phyloP scores from a whole-genome alignment of 2,329 filamentous ascomycete species.

The Akanthomyces uredinophilus region DNA sequence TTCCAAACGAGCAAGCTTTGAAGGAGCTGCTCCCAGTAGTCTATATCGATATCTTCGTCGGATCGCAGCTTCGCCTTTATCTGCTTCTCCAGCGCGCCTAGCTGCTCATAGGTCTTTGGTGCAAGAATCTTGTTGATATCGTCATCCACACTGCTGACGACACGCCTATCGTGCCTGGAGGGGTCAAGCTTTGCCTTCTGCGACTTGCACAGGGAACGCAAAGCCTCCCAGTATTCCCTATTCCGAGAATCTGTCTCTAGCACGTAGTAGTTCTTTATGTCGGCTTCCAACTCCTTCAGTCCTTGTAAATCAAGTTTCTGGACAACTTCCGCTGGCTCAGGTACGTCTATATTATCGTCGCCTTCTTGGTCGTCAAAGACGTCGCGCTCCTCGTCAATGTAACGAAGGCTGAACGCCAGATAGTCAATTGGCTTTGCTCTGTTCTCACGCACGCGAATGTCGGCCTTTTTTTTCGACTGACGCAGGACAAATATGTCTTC shows the following conservation, averaged over 20 bases:
- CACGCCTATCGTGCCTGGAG: constrained; percentile 60
- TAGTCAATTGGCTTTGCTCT: constrained; percentile 91
- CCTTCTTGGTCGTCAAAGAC: constrained; percentile 79
- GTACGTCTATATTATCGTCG: constrained; percentile 68
- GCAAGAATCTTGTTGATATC: constrained; percentile 85
- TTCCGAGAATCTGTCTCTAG: constrained; percentile 76
- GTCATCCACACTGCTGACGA: constrained; percentile 73
- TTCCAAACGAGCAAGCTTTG: constrained; percentile 85
- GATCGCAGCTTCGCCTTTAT: constrained; percentile 81
- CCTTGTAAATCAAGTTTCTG: constrained; percentile 63
- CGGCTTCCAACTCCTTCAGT: constrained; percentile 71
- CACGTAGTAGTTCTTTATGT: constrained; percentile 73
- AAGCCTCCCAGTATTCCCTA: constrained; percentile 85
- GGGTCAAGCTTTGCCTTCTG: constrained; percentile 61
- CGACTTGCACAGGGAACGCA: constrained; percentile 79
- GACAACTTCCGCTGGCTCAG: constrained; percentile 76
- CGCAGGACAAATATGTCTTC: constrained; percentile 95
- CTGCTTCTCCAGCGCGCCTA: constrained; percentile 82
- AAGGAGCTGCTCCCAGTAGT: constrained; percentile 95
- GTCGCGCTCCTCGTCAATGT: constrained; percentile 79
- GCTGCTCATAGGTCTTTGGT: constrained; percentile 79
- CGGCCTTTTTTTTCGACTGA: constrained; percentile 96
- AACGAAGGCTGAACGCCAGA: constrained; percentile 83
- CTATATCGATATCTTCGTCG: constrained; percentile 87
- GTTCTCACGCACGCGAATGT: constrained; percentile 86